phyloP scores from a whole-genome alignment of 345 rosid species.

The Ailanthus altissimus region DNA sequence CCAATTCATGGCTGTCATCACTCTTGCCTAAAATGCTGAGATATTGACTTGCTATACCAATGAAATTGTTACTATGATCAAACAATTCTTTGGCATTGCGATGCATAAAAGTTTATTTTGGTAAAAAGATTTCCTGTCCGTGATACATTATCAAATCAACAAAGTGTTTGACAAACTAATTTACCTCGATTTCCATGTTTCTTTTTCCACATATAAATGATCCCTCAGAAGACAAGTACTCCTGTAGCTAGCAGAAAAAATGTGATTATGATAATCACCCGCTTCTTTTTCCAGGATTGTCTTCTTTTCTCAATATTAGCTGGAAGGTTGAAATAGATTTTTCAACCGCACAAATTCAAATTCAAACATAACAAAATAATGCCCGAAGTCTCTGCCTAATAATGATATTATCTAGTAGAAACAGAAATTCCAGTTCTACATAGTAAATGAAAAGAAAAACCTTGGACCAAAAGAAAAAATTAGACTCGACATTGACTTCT shows the following conservation, averaged over 20 bases:
- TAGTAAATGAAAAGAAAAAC: too few species aligned
- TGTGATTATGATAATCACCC: constrained; percentile 19
- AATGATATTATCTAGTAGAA: too few species aligned
- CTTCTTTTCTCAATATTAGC: too few species aligned
- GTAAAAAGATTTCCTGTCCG: neutral
- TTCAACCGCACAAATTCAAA: too few species aligned
- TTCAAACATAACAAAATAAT: too few species aligned
- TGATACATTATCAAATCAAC: neutral
- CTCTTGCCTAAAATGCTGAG: neutral
- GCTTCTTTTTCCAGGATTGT: too few species aligned
- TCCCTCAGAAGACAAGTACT: constrained; percentile 8
- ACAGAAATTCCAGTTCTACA: too few species aligned
- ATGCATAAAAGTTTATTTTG: neutral
- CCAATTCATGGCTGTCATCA: neutral
- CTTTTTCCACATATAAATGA: constrained; percentile 14
- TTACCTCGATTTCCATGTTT: constrained; percentile 20
- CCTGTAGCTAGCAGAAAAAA: constrained; percentile 17
- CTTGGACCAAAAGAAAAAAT: too few species aligned
- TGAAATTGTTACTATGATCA: constrained; percentile 10
- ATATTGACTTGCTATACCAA: neutral
- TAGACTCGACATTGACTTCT: too few species aligned
- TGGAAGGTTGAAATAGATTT: too few species aligned
- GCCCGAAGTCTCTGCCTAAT: too few species aligned
- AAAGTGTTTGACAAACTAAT: neutral
- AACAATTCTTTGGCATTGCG: constrained; percentile 12